Evolutionary conservation across 192 early-diverging fungal species (phyloP).

Genomic region (Chytriomyces hyalinus): DNA sequence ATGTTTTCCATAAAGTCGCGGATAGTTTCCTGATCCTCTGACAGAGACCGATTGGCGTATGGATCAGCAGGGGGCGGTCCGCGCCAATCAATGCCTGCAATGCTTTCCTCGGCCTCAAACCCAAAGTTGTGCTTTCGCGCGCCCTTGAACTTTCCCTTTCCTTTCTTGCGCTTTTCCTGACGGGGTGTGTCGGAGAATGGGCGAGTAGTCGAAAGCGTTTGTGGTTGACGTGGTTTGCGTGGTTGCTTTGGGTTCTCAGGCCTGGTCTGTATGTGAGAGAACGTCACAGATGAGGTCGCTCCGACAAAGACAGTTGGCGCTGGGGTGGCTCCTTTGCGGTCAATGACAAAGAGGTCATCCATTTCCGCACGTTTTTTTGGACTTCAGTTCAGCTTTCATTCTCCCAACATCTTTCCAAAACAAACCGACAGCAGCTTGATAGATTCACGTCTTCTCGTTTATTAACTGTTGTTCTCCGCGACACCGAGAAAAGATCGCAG

Average conservation of each 20-base stretch:
- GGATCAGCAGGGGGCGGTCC: neutral
- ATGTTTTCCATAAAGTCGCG: conserved; percentile 10
- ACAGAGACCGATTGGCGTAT: neutral
- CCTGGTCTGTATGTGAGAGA: neutral
- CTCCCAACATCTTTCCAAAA: neutral
- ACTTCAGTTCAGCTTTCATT: neutral
- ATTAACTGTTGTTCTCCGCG: too few species aligned
- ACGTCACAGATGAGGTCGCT: neutral
- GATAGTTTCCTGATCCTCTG: neutral
- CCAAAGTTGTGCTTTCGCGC: conserved; percentile 1
- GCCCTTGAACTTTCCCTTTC: conserved; percentile 1
- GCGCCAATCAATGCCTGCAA: conserved; percentile 15
- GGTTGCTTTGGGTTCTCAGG: neutral
- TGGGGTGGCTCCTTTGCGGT: conserved; percentile 6
- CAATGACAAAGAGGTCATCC: conserved; percentile 19
- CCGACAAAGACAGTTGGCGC: neutral
- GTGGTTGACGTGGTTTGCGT: neutral
- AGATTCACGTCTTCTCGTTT: too few species aligned
- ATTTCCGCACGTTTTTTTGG: neutral
- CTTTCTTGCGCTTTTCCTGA: neutral
- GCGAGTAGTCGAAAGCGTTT: neutral
- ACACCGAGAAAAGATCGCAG: too few species aligned
- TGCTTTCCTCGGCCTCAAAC: neutral
- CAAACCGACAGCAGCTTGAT: neutral
- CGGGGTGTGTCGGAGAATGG: neutral